Conservation (phyloP, 108 stramenopile species). For the Discostella pseudostelligera region DNA sequence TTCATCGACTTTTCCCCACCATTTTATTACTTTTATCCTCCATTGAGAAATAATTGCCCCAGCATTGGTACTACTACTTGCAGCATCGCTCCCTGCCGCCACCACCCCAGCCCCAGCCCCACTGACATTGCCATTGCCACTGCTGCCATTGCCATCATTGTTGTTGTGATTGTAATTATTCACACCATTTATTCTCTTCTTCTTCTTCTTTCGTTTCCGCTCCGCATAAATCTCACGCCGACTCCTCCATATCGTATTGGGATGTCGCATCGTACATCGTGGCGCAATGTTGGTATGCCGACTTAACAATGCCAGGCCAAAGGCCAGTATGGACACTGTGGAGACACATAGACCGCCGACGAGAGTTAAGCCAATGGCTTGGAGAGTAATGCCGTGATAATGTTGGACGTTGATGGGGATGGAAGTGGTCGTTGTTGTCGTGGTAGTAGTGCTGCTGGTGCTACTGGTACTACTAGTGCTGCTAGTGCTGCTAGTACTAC, state of each 20-base stretch:
- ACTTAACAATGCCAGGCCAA: slow-evolving; percentile 52
- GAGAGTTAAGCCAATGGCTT: slow-evolving; percentile 53
- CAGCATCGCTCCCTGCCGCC: too few species aligned
- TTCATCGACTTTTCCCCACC: too few species aligned
- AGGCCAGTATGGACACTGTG: slow-evolving; percentile 42
- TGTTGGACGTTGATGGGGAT: too few species aligned
- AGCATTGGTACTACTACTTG: too few species aligned
- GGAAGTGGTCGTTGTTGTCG: too few species aligned
- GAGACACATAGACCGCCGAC: slow-evolving; percentile 31
- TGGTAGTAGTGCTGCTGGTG: too few species aligned
- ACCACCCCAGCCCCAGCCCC: background rate
- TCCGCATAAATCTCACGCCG: slow-evolving; percentile 19
- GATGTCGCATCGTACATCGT: slow-evolving; percentile 65
- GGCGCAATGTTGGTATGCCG: slow-evolving; percentile 61
- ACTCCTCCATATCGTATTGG: slow-evolving; percentile 55
- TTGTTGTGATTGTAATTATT: background rate
- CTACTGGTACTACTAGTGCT: too few species aligned
- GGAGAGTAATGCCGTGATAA: slow-evolving; percentile 34
- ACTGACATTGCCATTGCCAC: background rate
- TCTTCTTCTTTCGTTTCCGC: background rate
- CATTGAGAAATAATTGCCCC: too few species aligned
- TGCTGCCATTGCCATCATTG: background rate
- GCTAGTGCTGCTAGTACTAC: too few species aligned
- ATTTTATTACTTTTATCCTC: too few species aligned
- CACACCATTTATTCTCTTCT: background rate